A percentile compares a stretch with the other conserved stretches of the same genome.
phyloP scores from a whole-genome alignment of 129 eudicot genomes.

The Escallonia rubra region DNA sequence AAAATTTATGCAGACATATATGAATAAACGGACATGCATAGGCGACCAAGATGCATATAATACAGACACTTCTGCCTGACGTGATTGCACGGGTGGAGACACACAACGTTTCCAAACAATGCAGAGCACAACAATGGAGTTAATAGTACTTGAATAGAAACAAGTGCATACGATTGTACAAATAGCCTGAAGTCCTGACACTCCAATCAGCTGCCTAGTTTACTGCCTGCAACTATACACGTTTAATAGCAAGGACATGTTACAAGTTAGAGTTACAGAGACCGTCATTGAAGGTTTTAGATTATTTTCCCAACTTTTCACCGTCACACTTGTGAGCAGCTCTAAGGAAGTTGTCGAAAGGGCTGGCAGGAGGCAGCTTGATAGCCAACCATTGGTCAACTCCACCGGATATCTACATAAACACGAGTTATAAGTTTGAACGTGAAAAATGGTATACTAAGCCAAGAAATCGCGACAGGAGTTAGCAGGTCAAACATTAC shows the following conservation, averaged over 20 bases:
- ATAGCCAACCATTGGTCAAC: constrained; percentile 45
- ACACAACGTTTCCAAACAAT: too few species aligned
- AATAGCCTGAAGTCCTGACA: neutral
- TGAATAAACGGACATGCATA: too few species aligned
- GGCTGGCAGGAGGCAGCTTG: constrained; percentile 97
- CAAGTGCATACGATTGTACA: neutral
- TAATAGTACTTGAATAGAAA: neutral
- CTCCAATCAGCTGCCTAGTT: neutral
- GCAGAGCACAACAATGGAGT: neutral
- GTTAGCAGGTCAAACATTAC: too few species aligned
- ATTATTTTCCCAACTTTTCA: constrained; percentile 12
- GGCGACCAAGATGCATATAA: too few species aligned
- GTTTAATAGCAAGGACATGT: neutral
- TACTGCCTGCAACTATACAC: constrained; percentile 6
- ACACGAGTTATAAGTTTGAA: neutral
- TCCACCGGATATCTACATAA: constrained; percentile 42
- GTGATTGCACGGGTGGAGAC: too few species aligned
- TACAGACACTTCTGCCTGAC: too few species aligned
- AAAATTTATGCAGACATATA: too few species aligned
- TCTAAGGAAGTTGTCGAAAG: constrained; percentile 92
- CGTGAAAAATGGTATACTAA: too few species aligned
- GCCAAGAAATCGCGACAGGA: too few species aligned
- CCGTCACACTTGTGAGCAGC: constrained; percentile 42
- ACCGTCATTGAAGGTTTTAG: neutral
- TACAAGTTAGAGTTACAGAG: neutral